Conservation (phyloP, 2,329 filamentous ascomycete genomes). For the Fusarium praegraminearum region DNA sequence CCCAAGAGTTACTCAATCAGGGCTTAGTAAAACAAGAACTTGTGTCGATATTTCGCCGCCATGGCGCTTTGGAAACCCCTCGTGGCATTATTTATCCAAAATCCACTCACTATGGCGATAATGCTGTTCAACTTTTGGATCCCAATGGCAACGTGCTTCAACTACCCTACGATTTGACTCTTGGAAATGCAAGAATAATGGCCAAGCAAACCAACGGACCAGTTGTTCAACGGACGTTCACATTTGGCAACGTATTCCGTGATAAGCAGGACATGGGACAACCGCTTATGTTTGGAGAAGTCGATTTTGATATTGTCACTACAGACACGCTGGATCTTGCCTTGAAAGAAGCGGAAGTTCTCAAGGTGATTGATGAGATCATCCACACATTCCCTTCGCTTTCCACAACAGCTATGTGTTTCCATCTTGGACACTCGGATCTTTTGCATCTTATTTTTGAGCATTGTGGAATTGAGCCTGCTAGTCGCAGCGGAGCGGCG, state of each 20-base stretch:
- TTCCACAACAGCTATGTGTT: slow-evolving; percentile 79
- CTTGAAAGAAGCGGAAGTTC: slow-evolving; percentile 90
- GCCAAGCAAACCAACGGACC: slow-evolving; percentile 74
- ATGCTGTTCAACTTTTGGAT: slow-evolving; percentile 84
- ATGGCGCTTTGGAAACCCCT: slow-evolving; percentile 86
- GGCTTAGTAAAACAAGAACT: slow-evolving; percentile 80
- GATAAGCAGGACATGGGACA: slow-evolving; percentile 83
- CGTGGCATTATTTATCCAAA: slow-evolving; percentile 83
- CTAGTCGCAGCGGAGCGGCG: slow-evolving; percentile 78
- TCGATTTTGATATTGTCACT: slow-evolving; percentile 97
- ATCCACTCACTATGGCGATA: slow-evolving; percentile 79
- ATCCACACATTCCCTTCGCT: slow-evolving; percentile 83
- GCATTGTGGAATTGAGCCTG: slow-evolving; percentile 80
- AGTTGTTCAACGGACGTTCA: slow-evolving; percentile 80
- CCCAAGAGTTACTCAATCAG: slow-evolving; percentile 75
- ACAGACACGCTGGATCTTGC: slow-evolving; percentile 83
- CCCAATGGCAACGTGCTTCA: slow-evolving; percentile 88
- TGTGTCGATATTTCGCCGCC: slow-evolving; percentile 82
- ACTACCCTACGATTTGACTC: slow-evolving; percentile 91
- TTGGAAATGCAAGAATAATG: slow-evolving; percentile 87
- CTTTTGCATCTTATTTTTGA: slow-evolving; percentile 90
- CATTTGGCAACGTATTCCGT: slow-evolving; percentile 89
- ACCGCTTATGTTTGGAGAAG: slow-evolving; percentile 85
- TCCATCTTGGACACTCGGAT: slow-evolving; percentile 89
- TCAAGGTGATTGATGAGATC: slow-evolving; percentile 95